Conservation (phyloP, 1,139 yeast species). For the Diutina neorugosa region DNA sequence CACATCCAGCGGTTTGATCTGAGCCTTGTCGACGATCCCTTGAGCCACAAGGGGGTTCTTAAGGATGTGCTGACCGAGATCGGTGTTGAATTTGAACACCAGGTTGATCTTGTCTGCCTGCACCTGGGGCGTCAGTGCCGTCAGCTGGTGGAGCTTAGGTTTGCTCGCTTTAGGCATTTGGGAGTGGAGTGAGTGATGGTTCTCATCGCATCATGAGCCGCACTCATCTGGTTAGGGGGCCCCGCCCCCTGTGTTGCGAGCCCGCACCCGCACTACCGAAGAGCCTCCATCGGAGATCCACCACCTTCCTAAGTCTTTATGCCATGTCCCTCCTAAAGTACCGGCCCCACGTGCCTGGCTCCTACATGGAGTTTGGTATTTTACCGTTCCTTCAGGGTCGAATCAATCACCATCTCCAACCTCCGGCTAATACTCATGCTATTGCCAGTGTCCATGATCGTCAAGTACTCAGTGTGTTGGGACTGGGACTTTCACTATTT, state of each 20-base stretch:
- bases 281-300: too few relatives aligned
- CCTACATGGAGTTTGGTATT: not conserved
- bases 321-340: not conserved
- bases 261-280: not conserved
- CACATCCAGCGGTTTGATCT: slow-evolving; percentile 79
- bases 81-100: slow-evolving; percentile 92
- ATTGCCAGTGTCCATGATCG: not conserved
- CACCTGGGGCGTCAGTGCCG: slow-evolving; percentile 35
- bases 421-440: not conserved
- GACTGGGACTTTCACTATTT: not conserved
- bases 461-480: not conserved
- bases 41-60: slow-evolving; percentile 96
- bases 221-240: not conserved
- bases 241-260: not conserved
- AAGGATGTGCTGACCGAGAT: slow-evolving; percentile 91
- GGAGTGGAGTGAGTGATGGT: not conserved
- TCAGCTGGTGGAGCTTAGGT: slow-evolving; percentile 36
- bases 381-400: not conserved
- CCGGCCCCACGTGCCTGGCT: not conserved
- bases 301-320: not conserved
- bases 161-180: slow-evolving; percentile 50
- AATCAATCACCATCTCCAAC: not conserved
- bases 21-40: slow-evolving; percentile 95
- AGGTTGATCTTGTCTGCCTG: slow-evolving; percentile 64
- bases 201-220: not conserved